Percentiles rank a stretch among this genome's conserved stretches.
phyloP scores from a whole-genome alignment of 495 filamentous ascomycete genomes.

The Talaromyces wortmannii region DNA sequence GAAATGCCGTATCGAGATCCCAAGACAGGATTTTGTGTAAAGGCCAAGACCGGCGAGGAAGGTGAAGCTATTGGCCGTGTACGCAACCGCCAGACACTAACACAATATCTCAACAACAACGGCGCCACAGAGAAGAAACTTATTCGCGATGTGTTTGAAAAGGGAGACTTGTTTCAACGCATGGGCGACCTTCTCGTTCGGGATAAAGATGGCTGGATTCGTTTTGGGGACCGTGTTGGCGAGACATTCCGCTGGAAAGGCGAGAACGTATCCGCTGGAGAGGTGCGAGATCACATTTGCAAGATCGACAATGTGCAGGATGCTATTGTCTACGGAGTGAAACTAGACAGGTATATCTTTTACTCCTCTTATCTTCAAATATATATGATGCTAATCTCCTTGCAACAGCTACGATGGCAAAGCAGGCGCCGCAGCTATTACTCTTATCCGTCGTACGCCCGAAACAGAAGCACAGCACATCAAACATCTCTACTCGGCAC shows the following conservation, averaged over 20 bases:
- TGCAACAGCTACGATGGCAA: constrained; percentile 41
- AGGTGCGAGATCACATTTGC: constrained; percentile 48
- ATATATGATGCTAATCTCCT: no score
- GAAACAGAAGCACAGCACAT: constrained; percentile 26
- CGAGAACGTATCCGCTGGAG: constrained; percentile 83
- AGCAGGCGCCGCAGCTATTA: constrained; percentile 44
- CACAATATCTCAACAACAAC: constrained; percentile 76
- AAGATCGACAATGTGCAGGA: constrained; percentile 36
- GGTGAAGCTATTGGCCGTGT: constrained; percentile 79
- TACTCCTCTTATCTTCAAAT: background rate
- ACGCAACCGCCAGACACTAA: constrained; percentile 53
- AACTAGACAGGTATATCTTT: constrained; percentile 24
- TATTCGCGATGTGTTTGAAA: constrained; percentile 66
- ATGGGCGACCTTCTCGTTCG: constrained; percentile 76
- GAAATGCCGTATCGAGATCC: constrained; percentile 66
- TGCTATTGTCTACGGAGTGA: constrained; percentile 46
- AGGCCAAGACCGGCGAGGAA: constrained; percentile 50
- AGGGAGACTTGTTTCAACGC: constrained; percentile 80
- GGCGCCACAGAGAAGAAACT: constrained; percentile 72
- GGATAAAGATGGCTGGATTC: constrained; percentile 63
- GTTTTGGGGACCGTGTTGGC: constrained; percentile 84
- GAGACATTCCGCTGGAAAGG: constrained; percentile 95
- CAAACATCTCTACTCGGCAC: constrained; percentile 21
- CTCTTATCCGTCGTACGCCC: constrained; percentile 28
- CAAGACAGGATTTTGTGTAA: constrained; percentile 62